Evolutionary conservation across 495 filamentous ascomycete genomes (phyloP).

Genomic region (Jackrogersella minutella): DNA sequence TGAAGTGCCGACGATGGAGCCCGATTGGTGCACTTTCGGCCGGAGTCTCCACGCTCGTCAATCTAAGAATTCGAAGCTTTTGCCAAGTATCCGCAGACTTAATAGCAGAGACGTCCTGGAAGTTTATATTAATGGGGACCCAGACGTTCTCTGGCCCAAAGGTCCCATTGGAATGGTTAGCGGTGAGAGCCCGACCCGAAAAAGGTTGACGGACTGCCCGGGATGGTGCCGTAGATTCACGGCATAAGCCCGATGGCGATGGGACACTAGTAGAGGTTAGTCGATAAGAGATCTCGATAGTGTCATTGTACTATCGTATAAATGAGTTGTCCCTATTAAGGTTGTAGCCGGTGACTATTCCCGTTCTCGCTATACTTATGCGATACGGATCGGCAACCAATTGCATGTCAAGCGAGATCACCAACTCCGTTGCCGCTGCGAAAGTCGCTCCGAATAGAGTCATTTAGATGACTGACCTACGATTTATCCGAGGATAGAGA

Average conservation of each 20-base stretch:
- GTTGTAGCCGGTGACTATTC: constrained; percentile 32
- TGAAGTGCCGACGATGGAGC: constrained; percentile 18
- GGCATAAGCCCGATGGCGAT: constrained; percentile 21
- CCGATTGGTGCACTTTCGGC: constrained; percentile 23
- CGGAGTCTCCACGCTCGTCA: constrained; percentile 14
- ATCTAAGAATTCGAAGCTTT: constrained; percentile 30
- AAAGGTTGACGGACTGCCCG: background rate
- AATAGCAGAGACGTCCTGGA: background rate
- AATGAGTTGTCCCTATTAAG: background rate
- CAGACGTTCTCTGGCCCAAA: background rate
- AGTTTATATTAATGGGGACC: constrained; percentile 8
- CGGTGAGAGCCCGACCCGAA: constrained; percentile 34
- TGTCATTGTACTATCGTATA: constrained; percentile 4
- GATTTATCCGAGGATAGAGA: background rate
- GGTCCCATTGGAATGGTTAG: background rate
- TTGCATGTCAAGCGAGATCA: constrained; percentile 22
- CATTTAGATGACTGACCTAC: constrained; percentile 5
- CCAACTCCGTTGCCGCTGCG: constrained; percentile 40
- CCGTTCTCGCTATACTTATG: constrained; percentile 16
- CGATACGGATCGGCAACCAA: constrained; percentile 35
- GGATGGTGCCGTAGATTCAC: constrained; percentile 6
- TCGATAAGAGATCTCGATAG: constrained; percentile 19
- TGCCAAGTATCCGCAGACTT: constrained; percentile 4
- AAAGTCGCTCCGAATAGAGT: constrained; percentile 31
- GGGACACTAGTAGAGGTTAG: background rate